phyloP scores from a whole-genome alignment of 176 grass and related monocot genomes.

The Lolium perenne region DNA sequence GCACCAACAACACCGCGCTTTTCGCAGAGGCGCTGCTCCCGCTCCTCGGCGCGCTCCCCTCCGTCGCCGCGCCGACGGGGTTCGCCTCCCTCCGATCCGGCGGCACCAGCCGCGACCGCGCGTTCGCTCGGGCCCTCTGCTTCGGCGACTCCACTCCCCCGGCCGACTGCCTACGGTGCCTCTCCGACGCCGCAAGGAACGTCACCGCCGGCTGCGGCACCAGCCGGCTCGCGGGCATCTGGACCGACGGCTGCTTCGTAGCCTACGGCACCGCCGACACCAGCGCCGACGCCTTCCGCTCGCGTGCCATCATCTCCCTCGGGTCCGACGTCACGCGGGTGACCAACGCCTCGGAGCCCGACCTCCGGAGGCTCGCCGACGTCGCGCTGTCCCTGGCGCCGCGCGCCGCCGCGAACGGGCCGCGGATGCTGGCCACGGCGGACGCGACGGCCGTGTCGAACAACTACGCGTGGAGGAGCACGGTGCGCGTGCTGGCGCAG shows the following conservation, averaged over 20 bases:
- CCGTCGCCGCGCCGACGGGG: neutral
- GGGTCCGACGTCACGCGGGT: too few species aligned
- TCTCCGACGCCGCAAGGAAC: neutral
- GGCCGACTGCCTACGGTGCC: neutral
- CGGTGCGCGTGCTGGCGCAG: neutral
- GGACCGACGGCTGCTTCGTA: constrained; percentile 2
- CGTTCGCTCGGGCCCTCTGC: neutral
- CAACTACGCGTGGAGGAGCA: neutral
- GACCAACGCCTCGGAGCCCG: neutral
- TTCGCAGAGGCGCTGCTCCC: neutral
- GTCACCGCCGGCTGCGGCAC: neutral
- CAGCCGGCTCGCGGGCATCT: constrained; percentile 1
- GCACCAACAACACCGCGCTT: neutral
- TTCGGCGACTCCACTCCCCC: too few species aligned
- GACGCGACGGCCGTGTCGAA: neutral
- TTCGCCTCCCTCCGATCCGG: constrained; percentile 16
- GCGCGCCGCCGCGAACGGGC: too few species aligned
- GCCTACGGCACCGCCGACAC: constrained; percentile 17
- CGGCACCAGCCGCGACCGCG: neutral
- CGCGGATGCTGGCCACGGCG: neutral
- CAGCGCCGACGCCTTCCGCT: neutral
- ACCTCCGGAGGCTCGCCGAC: neutral
- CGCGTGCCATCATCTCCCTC: too few species aligned
- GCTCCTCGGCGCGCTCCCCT: neutral
- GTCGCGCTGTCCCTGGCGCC: neutral